Percentiles rank a stretch among this genome's conserved stretches.
Conservation (phyloP, 2,329 filamentous ascomycete genomes). For the Epichloe uncinata region DNA sequence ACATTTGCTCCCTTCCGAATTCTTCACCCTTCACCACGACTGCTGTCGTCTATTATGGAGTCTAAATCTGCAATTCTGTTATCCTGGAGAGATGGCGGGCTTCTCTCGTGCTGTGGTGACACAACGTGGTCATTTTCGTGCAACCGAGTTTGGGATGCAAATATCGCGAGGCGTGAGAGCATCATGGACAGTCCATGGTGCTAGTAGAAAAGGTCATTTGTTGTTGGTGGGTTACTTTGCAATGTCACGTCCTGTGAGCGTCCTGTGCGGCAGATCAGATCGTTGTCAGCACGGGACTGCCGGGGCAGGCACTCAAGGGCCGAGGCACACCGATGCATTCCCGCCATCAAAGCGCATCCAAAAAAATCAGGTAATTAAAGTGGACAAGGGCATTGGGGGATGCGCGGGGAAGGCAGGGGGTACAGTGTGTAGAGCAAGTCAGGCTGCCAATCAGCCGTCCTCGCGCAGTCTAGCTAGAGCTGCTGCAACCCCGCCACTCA, state of each 20-base stretch:
- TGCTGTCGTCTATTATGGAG: not conserved
- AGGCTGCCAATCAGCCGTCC: constrained; percentile 10
- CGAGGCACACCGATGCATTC: not conserved
- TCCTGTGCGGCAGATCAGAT: not conserved
- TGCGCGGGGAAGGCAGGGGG: too few relatives aligned
- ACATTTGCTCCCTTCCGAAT: not conserved
- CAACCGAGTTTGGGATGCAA: not conserved
- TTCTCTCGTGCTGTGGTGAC: not conserved
- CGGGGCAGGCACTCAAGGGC: not conserved
- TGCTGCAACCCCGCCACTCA: constrained; percentile 46
- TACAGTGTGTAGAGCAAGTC: not conserved
- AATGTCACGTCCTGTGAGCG: not conserved
- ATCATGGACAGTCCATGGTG: not conserved
- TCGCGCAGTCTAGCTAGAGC: constrained; percentile 46
- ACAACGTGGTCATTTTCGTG: not conserved
- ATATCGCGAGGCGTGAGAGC: not conserved
- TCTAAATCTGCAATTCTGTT: too few relatives aligned
- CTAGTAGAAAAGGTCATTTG: not conserved
- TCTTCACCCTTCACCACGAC: not conserved
- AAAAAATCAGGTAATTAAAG: too few relatives aligned
- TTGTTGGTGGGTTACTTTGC: constrained; percentile 1
- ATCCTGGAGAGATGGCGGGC: not conserved
- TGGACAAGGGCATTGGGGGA: not conserved
- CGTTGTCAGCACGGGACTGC: not conserved
- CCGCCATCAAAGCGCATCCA: not conserved